Percentiles rank a stretch among this genome's conserved stretches.
Evolutionary conservation across 352 stramenopile genomes (phyloP).

Genomic region (Elongisporangium prolatum): DNA sequence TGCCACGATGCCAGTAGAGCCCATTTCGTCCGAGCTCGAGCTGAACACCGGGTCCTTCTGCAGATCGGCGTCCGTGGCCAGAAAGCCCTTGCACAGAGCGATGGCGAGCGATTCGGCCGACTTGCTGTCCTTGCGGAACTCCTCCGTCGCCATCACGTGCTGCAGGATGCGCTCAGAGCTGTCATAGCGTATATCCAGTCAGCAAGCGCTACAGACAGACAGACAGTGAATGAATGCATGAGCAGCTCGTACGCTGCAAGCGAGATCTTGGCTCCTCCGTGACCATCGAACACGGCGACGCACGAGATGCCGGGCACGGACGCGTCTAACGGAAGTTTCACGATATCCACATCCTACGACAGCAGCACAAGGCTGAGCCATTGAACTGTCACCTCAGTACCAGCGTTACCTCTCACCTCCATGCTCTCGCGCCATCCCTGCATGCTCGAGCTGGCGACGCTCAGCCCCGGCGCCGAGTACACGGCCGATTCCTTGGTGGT

Average conservation of each 20-base stretch:
- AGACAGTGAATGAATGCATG: no score
- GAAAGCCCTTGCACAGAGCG: constrained; percentile 73
- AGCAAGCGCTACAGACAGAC: background rate
- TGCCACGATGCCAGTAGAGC: constrained; percentile 75
- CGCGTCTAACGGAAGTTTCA: constrained; percentile 58
- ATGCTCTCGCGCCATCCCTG: constrained; percentile 84
- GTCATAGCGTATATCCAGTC: background rate
- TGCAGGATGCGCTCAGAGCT: constrained; percentile 70
- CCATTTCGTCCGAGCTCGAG: constrained; percentile 69
- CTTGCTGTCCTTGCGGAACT: constrained; percentile 74
- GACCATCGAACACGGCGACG: constrained; percentile 82
- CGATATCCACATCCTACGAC: constrained; percentile 68
- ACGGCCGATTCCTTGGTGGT: constrained; percentile 62
- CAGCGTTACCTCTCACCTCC: no score
- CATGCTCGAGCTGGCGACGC: constrained; percentile 72
- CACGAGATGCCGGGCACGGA: constrained; percentile 49
- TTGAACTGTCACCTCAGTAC: background rate
- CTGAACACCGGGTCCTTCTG: constrained; percentile 65
- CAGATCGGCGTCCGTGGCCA: constrained; percentile 62
- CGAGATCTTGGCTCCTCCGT: constrained; percentile 67
- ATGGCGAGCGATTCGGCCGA: constrained; percentile 65
- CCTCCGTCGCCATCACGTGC: constrained; percentile 56
- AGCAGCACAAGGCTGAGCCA: background rate
- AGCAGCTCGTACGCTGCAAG: constrained; percentile 45
- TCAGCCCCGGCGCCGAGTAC: constrained; percentile 36